These are phyloP conservation scores for Epichloe coenophiala DNA, from an alignment of 2,329 filamentous ascomycete genomes.

Conservation along the genomic window DNA sequence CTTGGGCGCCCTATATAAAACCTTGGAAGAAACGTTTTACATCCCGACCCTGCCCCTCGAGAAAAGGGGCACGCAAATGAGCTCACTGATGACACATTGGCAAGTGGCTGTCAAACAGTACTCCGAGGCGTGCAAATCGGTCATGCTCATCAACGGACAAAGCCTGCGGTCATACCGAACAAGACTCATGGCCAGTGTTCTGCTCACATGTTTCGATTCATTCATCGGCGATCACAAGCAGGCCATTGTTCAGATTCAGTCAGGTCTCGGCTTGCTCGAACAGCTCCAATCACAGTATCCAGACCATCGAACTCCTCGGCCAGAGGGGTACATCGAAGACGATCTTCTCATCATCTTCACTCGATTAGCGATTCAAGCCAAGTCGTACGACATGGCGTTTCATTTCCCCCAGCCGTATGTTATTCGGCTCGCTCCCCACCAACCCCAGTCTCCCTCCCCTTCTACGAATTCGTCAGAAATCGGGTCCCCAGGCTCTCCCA, in stretches of 20 bases:
- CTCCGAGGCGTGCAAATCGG: constrained; percentile 38
- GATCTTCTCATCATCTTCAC: constrained; percentile 52
- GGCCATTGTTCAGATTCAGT: constrained; percentile 48
- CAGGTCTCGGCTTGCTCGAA: constrained; percentile 40
- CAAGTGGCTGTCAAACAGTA: constrained; percentile 48
- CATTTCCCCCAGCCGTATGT: constrained; percentile 53
- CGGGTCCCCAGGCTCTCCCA: constrained; percentile 7
- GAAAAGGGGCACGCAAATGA: constrained; percentile 13
- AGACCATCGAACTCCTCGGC: constrained; percentile 2
- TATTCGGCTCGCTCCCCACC: constrained; percentile 29
- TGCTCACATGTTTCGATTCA: constrained; percentile 56
- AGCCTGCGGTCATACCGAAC: constrained; percentile 35
- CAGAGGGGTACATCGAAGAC: constrained; percentile 37
- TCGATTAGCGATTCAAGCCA: constrained; percentile 49
- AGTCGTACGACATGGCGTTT: constrained; percentile 56
- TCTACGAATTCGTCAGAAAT: constrained; percentile 18
- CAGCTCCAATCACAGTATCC: constrained; percentile 22
- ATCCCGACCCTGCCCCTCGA: constrained; percentile 19
- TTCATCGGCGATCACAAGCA: constrained; percentile 51
- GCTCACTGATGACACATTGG: constrained; percentile 36
- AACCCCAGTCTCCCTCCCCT: constrained; percentile 19
- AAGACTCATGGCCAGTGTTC: constrained; percentile 49
- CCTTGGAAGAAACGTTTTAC: constrained; percentile 43
- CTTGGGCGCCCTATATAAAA: constrained; percentile 53
- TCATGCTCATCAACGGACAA: constrained; percentile 30